Evolutionary conservation across 208 protist genomes (phyloP), one percentile per base, ranked within the genome.

Genomic region (Kentomonas sorsogonicus): DNA sequence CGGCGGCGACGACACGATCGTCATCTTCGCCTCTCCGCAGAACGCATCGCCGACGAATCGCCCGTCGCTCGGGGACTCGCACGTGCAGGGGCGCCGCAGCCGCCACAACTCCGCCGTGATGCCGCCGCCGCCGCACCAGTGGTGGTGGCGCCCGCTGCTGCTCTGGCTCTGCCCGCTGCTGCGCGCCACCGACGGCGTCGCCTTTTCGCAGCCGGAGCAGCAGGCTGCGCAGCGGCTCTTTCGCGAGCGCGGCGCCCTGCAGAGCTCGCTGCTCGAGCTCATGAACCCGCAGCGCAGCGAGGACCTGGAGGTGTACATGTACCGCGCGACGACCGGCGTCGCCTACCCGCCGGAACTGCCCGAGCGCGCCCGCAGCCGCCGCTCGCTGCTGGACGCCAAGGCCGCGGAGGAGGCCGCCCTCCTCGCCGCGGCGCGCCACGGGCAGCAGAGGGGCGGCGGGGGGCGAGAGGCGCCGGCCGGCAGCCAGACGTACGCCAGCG

Each of bases 131-230:
- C 20, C 23, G 20, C 46, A 53, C 6, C 46, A 56, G 23, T 63
- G 66, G 39, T 83, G 73, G 73, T 87, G 79, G 75, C 74, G 84
- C 4, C 66, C 84, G 2, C 81, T 79, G 58, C 26, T 86, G 41
- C 72, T 94, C 9, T 91, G 74, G 58, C 72, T 94, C 22, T 47
- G 73, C 30, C 87, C 87, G 10, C 57, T 77, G 15, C 67, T 90
- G 7, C 36, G 55, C 6, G 77, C 64, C 1, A 45, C 87, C 39
- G 87, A 94, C 55, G 59, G 66, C 25, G 54, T 60, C 3, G 60
- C 74, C 25, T 58, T 89, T 26, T 78, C 70, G 0, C 2, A 20
- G 3, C 64, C 66, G 11, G 83, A 94, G 66, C 69, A 69, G 22
- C 61, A 72, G 13, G 64, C 64, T 20, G 77, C 81, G 9, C 50